Evolutionary conservation across 352 stramenopile genomes (phyloP), one percentile per base, ranked within the genome.

Genomic region (Phytopythium kandeliae): DNA sequence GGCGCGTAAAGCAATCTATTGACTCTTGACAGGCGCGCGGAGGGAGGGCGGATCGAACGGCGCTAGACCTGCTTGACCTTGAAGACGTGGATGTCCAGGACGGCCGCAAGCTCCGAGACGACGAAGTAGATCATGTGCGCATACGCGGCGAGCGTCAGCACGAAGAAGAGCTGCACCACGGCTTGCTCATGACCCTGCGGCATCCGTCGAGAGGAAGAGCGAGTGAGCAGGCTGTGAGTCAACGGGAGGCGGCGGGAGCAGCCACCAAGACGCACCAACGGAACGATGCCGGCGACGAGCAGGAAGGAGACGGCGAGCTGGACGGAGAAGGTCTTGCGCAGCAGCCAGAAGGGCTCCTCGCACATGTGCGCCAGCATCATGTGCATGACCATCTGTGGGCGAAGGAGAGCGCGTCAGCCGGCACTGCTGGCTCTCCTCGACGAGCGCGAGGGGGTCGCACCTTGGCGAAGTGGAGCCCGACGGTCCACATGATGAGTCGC

Each of bases 321-420:
- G 51, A 87, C 69, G 22, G 74, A 48, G 35, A 91, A 91, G 11
- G 83, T 92, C 71, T 93, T 93, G 56, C 83, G 78, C 37, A 93
- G 57, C 48, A 93, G 57, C 80, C 83, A 89, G 57, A 86, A 93
- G 21, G 83, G 83, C 48, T 93, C 83, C 54, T 91, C 80, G 36
- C 76, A 87, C 77, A 93, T 90, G 62, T 93, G 83, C 11, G 83
- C 78, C 12, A 93, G 74, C 83, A 93, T 93, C 74, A 93, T 90
- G 63, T 91, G 83, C 83, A 93, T 93, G 50, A 88, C 80, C 80
- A 93, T 93, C 83, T 93, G 51, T n/a, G 4, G 13, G 15, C 34
- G 26, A 4, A 42, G 26, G 25, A 19, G 28, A 49, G 19, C 41
- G 8, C 9, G 4, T 31, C 9, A 41, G 0, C n/a, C n/a, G n/a